A percentile compares a stretch with the other conserved stretches of the same genome.
These are phyloP conservation scores for Pseudisothecium myosuroides DNA, from an alignment of 225 moss, liverwort and hornwort genomes.

Conservation along the genomic window DNA sequence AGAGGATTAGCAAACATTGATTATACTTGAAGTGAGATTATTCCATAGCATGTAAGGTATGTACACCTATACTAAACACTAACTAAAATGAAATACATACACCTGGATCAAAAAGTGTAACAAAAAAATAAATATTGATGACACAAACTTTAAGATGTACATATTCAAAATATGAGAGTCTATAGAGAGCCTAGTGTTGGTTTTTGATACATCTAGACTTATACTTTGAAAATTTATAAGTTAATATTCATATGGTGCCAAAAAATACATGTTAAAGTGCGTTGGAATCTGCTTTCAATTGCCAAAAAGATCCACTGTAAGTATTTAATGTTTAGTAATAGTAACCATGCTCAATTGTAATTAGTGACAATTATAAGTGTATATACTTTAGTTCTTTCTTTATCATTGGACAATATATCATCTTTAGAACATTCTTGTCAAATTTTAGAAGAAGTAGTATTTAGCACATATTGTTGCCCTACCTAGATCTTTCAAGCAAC, in stretches of 20 bases:
- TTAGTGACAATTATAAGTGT: background rate
- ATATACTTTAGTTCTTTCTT: background rate
- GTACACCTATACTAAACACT: background rate
- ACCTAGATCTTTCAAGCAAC: rapidly evolving
- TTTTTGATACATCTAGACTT: background rate
- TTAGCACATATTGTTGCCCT: background rate
- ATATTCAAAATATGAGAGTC: background rate
- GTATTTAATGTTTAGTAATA: background rate
- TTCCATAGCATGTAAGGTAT: background rate
- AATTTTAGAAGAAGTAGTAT: background rate
- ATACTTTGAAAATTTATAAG: background rate
- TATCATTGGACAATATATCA: background rate
- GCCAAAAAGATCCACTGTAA: background rate
- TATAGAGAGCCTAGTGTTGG: background rate
- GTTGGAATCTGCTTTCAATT: too few species aligned
- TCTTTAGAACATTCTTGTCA: background rate
- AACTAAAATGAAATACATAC: background rate
- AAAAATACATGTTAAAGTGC: background rate
- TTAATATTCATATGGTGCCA: background rate
- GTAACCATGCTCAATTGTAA: background rate
- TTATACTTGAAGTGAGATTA: background rate
- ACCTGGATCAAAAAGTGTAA: background rate
- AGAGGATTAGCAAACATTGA: background rate
- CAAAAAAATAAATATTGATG: background rate
- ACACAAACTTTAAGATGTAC: background rate